These are phyloP conservation scores for Penicillium sp. DNA, from an alignment of 2,329 filamentous ascomycete genomes.

Conservation along the genomic window DNA sequence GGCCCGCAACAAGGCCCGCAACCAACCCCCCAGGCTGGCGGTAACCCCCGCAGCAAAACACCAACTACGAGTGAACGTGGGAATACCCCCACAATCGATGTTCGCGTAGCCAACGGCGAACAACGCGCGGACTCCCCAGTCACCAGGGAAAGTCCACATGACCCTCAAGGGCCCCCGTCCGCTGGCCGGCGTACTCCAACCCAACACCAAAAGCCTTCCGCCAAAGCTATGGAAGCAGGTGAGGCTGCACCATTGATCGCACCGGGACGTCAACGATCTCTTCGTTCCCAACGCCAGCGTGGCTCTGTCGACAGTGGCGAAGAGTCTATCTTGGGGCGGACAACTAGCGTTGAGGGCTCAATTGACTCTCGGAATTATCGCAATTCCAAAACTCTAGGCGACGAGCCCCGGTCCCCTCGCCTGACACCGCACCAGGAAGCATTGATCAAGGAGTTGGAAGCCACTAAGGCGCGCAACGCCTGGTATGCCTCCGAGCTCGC, in stretches of 20 bases:
- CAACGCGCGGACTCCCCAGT: slow-evolving; percentile 51
- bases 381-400: slow-evolving; percentile 43
- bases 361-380: slow-evolving; percentile 40
- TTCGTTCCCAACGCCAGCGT: slow-evolving; percentile 62
- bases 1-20: slow-evolving; percentile 32
- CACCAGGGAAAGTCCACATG: slow-evolving; percentile 46
- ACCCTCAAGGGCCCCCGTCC: slow-evolving; percentile 50
- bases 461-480: slow-evolving; percentile 80
- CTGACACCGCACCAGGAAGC: slow-evolving; percentile 57
- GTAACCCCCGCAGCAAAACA: slow-evolving; percentile 50
- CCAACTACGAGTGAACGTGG: slow-evolving; percentile 53
- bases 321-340: slow-evolving; percentile 55
- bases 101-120: slow-evolving; percentile 48
- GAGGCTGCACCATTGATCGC: slow-evolving; percentile 48
- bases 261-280: slow-evolving; percentile 51
- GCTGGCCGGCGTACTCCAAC: slow-evolving; percentile 69
- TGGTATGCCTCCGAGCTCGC: slow-evolving; percentile 97
- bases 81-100: slow-evolving; percentile 45
- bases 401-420: slow-evolving; percentile 49
- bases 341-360: slow-evolving; percentile 43
- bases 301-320: slow-evolving; percentile 69
- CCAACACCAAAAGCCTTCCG: slow-evolving; percentile 48
- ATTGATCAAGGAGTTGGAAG: slow-evolving; percentile 82
- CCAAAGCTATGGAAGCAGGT: slow-evolving; percentile 50
- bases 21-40: slow-evolving; percentile 29